Evolutionary conservation across 371 early-diverging fungal genomes (phyloP).

Genomic region (Blakeslea trispora): DNA sequence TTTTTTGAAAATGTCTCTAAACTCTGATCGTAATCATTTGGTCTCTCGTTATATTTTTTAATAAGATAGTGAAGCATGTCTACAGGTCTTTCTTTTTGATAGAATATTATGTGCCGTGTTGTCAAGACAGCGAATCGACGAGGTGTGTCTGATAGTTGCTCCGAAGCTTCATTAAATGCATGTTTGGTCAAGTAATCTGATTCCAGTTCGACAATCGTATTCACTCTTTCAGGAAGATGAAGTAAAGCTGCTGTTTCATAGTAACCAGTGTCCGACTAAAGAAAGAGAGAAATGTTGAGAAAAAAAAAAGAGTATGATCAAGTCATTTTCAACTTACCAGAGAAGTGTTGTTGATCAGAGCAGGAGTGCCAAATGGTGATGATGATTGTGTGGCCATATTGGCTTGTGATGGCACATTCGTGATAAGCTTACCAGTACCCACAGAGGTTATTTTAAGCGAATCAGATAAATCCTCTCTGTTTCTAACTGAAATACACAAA

Average conservation of each 20-base stretch:
- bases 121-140: conserved; percentile 75
- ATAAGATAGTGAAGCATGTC: conserved; percentile 44
- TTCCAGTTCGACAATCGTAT: conserved; percentile 62
- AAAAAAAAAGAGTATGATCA: no score
- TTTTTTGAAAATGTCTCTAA: conserved; percentile 57
- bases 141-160: conserved; percentile 58
- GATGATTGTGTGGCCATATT: not conserved
- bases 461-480: conserved; percentile 47
- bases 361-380: no score
- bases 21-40: conserved; percentile 38
- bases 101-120: conserved; percentile 62
- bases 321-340: no score
- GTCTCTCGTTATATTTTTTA: conserved; percentile 12
- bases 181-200: conserved; percentile 12
- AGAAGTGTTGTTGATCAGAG: no score
- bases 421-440: conserved; percentile 45
- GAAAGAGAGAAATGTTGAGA: not conserved
- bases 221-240: conserved; percentile 63
- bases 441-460: conserved; percentile 59
- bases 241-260: conserved; percentile 2
- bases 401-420: not conserved
- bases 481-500: conserved; percentile 11
- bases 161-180: conserved; percentile 57
- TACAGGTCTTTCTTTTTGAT: conserved; percentile 74
- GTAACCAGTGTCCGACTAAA: not conserved